These are phyloP conservation scores for Epichloe typhina DNA, from an alignment of 2,329 filamentous ascomycete species.

Conservation along the genomic window DNA sequence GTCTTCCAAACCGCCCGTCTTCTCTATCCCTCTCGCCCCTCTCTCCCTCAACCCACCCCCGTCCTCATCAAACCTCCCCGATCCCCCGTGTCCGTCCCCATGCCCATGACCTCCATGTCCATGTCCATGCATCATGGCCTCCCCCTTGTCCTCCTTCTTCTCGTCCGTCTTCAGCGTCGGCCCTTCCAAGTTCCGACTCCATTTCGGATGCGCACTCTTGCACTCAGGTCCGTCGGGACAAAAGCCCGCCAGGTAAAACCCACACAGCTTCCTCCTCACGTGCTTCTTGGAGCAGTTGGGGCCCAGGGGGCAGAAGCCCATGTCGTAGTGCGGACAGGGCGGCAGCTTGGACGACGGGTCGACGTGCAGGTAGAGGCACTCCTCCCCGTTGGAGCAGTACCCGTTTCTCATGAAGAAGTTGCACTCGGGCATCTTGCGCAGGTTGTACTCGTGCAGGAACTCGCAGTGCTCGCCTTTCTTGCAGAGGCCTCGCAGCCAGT, in stretches of 20 bases:
- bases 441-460: slow-evolving; percentile 96
- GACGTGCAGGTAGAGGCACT: slow-evolving; percentile 87
- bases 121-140: slow-evolving; percentile 21
- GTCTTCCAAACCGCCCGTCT: slow-evolving; percentile 19
- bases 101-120: slow-evolving; percentile 16
- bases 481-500: slow-evolving; percentile 93
- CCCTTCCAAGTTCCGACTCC: slow-evolving; percentile 64
- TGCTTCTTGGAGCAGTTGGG: slow-evolving; percentile 82
- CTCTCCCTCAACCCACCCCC: slow-evolving; percentile 16
- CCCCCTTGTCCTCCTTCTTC: slow-evolving; percentile 35
- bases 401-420: slow-evolving; percentile 90
- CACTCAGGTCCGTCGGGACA: slow-evolving; percentile 73
- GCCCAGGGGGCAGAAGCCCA: slow-evolving; percentile 90
- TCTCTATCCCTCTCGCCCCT: slow-evolving; percentile 24
- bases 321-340: slow-evolving; percentile 82
- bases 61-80: slow-evolving; percentile 16
- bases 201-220: slow-evolving; percentile 71
- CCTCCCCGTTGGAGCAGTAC: slow-evolving; percentile 92
- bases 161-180: slow-evolving; percentile 57
- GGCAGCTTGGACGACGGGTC: slow-evolving; percentile 68
- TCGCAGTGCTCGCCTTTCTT: slow-evolving; percentile 97
- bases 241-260: slow-evolving; percentile 84
- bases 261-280: slow-evolving; percentile 66
- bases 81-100: slow-evolving; percentile 17
- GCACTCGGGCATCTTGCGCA: slow-evolving; percentile 96